Conservation (phyloP, 257 asterid genomes). For the Anisodus acutangulus region DNA sequence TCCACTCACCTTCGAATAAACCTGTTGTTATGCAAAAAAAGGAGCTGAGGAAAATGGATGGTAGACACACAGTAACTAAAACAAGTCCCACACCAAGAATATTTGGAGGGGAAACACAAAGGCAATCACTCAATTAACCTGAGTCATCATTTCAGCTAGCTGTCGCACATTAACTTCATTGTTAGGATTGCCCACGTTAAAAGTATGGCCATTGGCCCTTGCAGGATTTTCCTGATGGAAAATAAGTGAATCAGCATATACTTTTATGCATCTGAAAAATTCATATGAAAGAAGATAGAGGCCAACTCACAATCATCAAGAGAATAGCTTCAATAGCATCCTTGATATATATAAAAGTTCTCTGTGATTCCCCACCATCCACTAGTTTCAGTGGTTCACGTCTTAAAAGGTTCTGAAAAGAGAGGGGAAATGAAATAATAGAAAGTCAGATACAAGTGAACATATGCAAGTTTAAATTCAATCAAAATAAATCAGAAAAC, state of each 20-base stretch:
- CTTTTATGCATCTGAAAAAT: not conserved
- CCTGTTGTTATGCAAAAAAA: slow-evolving; percentile 48
- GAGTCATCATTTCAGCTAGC: slow-evolving; percentile 98
- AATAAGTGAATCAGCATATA: slow-evolving; percentile 34
- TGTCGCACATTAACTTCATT: slow-evolving; percentile 95
- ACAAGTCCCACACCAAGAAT: slow-evolving; percentile 12
- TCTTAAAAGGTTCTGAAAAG: slow-evolving; percentile 73
- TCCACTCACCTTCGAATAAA: slow-evolving; percentile 82
- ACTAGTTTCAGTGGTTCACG: slow-evolving; percentile 92
- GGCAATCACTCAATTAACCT: slow-evolving; percentile 50
- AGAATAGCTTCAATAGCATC: slow-evolving; percentile 96
- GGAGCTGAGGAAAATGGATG: not conserved
- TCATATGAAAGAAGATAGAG: slow-evolving; percentile 11
- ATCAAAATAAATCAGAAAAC: slow-evolving; percentile 25
- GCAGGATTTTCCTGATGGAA: slow-evolving; percentile 82
- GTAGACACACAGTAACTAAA: not conserved
- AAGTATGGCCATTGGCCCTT: slow-evolving; percentile 88
- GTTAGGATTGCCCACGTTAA: slow-evolving; percentile 92
- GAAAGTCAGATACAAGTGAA: slow-evolving; percentile 35
- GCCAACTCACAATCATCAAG: slow-evolving; percentile 77
- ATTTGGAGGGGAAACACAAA: not conserved
- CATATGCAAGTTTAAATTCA: slow-evolving; percentile 3
- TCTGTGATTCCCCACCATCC: slow-evolving; percentile 93
- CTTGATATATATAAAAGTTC: slow-evolving; percentile 87
- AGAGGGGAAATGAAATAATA: slow-evolving; percentile 23